A percentile compares a stretch with the other conserved stretches of the same genome.
Conservation (phyloP, 257 asterid species). For the Plectranthus barbatus region DNA sequence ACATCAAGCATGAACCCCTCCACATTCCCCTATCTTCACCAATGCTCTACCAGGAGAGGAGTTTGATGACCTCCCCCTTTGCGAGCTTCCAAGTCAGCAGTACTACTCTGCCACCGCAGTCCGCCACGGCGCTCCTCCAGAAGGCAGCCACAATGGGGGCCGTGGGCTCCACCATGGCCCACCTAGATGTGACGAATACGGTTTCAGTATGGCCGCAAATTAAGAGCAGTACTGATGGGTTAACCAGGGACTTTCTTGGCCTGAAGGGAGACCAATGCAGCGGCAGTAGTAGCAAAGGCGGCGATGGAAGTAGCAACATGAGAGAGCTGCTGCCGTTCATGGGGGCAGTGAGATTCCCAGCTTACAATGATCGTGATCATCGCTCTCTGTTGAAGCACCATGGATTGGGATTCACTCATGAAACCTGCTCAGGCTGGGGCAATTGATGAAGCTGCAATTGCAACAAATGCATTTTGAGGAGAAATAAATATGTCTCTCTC, state of each 20-base stretch:
- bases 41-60: slow-evolving; percentile 28
- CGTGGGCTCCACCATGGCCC: slow-evolving; percentile 58
- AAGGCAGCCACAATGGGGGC: slow-evolving; percentile 52
- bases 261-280: too few species aligned
- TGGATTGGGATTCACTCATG: slow-evolving; percentile 45
- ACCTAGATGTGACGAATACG: slow-evolving; percentile 42
- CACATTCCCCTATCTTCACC: slow-evolving; percentile 34
- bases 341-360: slow-evolving; percentile 34
- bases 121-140: slow-evolving; percentile 77
- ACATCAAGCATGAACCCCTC: slow-evolving; percentile 45
- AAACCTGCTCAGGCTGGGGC: slow-evolving; percentile 49
- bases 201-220: too few species aligned
- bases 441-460: slow-evolving; percentile 41
- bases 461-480: too few species aligned
- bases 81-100: slow-evolving; percentile 10
- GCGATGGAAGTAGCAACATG: slow-evolving; percentile 5
- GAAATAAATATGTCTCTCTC: too few species aligned
- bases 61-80: slow-evolving; percentile 21
- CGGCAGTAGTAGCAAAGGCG: neutral
- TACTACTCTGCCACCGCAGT: slow-evolving; percentile 27
- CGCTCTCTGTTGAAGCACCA: slow-evolving; percentile 39
- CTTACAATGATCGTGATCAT: slow-evolving; percentile 36
- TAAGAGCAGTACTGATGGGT: too few species aligned
- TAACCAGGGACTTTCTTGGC: slow-evolving; percentile 80
- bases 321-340: slow-evolving; percentile 33